These are phyloP conservation scores for Ceratocystis smalleyi DNA, from an alignment of 2,329 filamentous ascomycete species.

Conservation along the genomic window DNA sequence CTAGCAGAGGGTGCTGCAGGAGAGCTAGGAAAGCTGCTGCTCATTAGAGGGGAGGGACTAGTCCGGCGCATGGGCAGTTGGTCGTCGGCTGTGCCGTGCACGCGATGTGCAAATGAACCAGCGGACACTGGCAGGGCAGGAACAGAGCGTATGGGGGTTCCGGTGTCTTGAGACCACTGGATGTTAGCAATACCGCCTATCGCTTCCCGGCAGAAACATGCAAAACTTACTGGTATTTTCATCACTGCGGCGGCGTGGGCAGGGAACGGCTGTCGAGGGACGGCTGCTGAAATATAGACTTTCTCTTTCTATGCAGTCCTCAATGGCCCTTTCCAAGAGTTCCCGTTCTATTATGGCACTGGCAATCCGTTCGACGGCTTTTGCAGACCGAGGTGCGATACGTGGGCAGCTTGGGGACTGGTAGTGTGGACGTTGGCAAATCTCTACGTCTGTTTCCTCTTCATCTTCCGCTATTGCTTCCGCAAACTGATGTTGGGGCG, in stretches of 20 bases:
- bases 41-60: constrained; percentile 10
- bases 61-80: background rate
- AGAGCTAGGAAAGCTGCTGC: background rate
- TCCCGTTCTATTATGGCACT: constrained; percentile 44
- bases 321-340: constrained; percentile 41
- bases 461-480: background rate
- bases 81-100: background rate
- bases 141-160: constrained; percentile 33
- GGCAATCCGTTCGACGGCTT: constrained; percentile 40
- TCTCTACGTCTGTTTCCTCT: constrained; percentile 20
- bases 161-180: background rate
- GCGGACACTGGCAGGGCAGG: constrained; percentile 41
- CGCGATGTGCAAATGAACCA: constrained; percentile 41
- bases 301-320: constrained; percentile 44
- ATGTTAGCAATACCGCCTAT: background rate
- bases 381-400: constrained; percentile 34
- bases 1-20: constrained; percentile 7
- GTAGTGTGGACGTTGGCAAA: constrained; percentile 22
- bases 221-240: constrained; percentile 20
- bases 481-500: constrained; percentile 19
- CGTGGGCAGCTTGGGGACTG: constrained; percentile 32
- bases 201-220: background rate
- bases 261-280: constrained; percentile 36
- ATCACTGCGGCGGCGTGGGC: constrained; percentile 20
- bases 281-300: constrained; percentile 40